Evolutionary conservation across 495 filamentous ascomycete species (phyloP).

Genomic region (Tuber microsphaerosporum): DNA sequence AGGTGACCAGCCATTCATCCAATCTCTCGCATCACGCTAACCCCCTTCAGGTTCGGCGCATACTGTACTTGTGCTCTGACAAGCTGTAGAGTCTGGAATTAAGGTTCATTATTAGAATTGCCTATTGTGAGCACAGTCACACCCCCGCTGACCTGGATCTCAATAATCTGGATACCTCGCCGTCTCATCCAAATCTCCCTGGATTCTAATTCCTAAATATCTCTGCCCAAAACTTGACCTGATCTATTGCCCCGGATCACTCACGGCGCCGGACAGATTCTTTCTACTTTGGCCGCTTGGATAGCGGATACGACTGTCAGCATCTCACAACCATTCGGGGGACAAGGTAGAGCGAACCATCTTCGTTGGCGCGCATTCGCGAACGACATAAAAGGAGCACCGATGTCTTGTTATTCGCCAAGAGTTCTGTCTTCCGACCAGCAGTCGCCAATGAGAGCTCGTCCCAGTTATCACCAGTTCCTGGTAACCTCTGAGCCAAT

Average conservation of each 20-base stretch:
- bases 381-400: background rate
- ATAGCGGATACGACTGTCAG: background rate
- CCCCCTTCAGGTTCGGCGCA: background rate
- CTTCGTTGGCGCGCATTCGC: background rate
- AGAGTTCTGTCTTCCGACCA: background rate
- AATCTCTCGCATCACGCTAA: background rate
- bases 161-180: background rate
- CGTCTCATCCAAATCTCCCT: background rate
- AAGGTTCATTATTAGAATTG: background rate
- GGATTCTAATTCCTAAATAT: background rate
- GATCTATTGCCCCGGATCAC: background rate
- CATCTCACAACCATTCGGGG: background rate
- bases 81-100: background rate
- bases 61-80: background rate
- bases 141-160: background rate
- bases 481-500: background rate
- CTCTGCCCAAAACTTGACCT: background rate
- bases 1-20: background rate
- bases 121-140: background rate
- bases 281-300: background rate
- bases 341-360: background rate
- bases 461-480: background rate
- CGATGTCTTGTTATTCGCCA: background rate
- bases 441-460: background rate
- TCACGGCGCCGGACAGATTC: background rate